Base-by-base conservation (phyloP, 331 rosid species). In the Malus hybrid region DNA sequence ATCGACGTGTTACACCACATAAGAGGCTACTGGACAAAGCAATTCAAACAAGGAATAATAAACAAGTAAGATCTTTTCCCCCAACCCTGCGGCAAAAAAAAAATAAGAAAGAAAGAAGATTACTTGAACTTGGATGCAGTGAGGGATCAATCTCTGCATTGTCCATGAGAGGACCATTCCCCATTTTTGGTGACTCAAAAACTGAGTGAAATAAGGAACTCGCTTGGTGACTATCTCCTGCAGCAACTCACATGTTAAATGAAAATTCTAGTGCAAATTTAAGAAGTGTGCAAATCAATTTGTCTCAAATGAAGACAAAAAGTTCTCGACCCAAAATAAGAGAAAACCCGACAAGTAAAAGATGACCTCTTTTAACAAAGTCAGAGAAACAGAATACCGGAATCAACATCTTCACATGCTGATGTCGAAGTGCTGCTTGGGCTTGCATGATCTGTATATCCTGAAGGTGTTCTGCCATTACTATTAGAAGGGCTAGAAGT, bases 381-480 rank as follows among this genome's bases (percentile, higher is more conserved):
- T 24, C 16, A 77, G 63, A 75, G 71, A 70, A 72, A 80, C 60
- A 80, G 71, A 19, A 66, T 86, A 93, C 98, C 98, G 20, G 91
- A 86, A 83, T 93, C 98, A 76, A 88, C 93, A 85, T 93, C 98
- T 89, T 93, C 98, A 63, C 83, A 89, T 48, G 84, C 84, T 71
- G 94, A 90, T 63, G 94, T 67, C 78, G 79, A 65, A 70, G 87
- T 81, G 75, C 90, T 89, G 77, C 87, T 84, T 75, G 90, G 90
- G 81, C 97, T 93, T 80, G 87, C 75, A 71, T 90, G 68, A 71
- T 87, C 98, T 64, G 87, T 76, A 80, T 83, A 85, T 82, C 81
- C 84, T 63, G 91, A 90, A 72, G 91, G 83, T 62, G 77, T 84
- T 74, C 83, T 73, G 63, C 77, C 84, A 65, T 80, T 78, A 80